phyloP scores from a whole-genome alignment of 768 basidiomycete species.

The Boletus eberwhitei region DNA sequence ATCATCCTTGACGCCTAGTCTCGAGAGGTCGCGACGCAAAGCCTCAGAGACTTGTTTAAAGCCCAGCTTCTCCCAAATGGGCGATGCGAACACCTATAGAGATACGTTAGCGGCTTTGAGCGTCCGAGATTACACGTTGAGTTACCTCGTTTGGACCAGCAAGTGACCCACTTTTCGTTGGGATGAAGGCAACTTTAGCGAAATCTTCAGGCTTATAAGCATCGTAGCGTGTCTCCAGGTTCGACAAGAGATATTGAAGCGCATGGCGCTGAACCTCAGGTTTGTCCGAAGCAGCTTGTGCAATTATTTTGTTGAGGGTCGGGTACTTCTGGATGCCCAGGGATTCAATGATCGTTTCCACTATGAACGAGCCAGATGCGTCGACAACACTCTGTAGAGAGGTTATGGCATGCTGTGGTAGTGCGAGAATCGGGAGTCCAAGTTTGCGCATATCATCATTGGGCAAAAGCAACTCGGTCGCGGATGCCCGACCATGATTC shows the following conservation, averaged over 20 bases:
- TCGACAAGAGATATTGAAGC: constrained; percentile 11
- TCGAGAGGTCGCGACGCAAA: constrained; percentile 6
- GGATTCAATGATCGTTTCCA: neutral
- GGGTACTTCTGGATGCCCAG: constrained; percentile 5
- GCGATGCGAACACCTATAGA: constrained; percentile 10
- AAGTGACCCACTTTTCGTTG: constrained; percentile 6
- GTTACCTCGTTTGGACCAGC: constrained; percentile 10
- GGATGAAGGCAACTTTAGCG: constrained; percentile 8
- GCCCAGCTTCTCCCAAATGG: constrained; percentile 7
- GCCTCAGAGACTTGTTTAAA: constrained; percentile 2
- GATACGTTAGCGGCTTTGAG: neutral
- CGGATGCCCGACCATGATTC: constrained; percentile 1
- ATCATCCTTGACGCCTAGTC: constrained; percentile 10
- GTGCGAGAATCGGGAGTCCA: constrained; percentile 67
- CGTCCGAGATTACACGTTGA: neutral
- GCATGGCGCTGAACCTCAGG: neutral
- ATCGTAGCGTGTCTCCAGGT: constrained; percentile 7
- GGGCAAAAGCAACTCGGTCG: constrained; percentile 74
- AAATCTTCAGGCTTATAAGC: constrained; percentile 13
- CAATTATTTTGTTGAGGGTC: constrained; percentile 3
- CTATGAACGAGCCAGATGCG: neutral
- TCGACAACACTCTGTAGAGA: neutral
- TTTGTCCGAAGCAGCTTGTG: constrained; percentile 4
- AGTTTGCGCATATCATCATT: constrained; percentile 60
- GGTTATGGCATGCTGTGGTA: neutral